Conservation (phyloP, 2,329 filamentous ascomycete genomes). For the Escovopsis sp. region DNA sequence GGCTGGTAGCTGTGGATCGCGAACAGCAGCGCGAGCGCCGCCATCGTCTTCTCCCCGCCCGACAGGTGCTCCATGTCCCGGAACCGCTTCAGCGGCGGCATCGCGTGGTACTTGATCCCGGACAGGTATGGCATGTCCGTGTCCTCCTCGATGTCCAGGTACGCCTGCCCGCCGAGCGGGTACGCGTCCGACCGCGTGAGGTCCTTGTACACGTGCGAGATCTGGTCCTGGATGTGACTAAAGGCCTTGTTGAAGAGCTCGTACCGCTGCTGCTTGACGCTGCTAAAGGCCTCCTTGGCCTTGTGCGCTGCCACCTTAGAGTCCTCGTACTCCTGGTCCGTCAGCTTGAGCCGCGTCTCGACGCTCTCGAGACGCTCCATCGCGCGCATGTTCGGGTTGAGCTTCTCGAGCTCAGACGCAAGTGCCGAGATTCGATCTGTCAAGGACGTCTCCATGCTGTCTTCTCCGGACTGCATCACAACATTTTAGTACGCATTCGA, state of each 20-base stretch:
- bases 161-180: slow-evolving; percentile 75
- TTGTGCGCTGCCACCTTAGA: slow-evolving; percentile 59
- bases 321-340: slow-evolving; percentile 79
- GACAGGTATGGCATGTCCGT: slow-evolving; percentile 91
- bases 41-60: slow-evolving; percentile 97
- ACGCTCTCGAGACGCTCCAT: slow-evolving; percentile 82
- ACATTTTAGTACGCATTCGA: not conserved
- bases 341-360: slow-evolving; percentile 64
- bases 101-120: slow-evolving; percentile 95
- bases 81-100: slow-evolving; percentile 96
- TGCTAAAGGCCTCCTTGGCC: slow-evolving; percentile 70
- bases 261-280: slow-evolving; percentile 66
- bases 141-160: slow-evolving; percentile 85
- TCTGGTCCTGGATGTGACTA: slow-evolving; percentile 86
- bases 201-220: slow-evolving; percentile 86
- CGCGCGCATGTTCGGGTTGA: slow-evolving; percentile 93
- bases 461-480: slow-evolving; percentile 43
- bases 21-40: slow-evolving; percentile 87
- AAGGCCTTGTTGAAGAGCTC: slow-evolving; percentile 95
- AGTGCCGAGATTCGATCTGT: slow-evolving; percentile 64
- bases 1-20: slow-evolving; percentile 95
- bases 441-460: slow-evolving; percentile 58
- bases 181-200: slow-evolving; percentile 83
- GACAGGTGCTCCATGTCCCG: slow-evolving; percentile 97
- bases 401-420: slow-evolving; percentile 70